These are phyloP conservation scores for Alternaria sp. DNA, from an alignment of 2,329 filamentous ascomycete species.

Conservation along the genomic window DNA sequence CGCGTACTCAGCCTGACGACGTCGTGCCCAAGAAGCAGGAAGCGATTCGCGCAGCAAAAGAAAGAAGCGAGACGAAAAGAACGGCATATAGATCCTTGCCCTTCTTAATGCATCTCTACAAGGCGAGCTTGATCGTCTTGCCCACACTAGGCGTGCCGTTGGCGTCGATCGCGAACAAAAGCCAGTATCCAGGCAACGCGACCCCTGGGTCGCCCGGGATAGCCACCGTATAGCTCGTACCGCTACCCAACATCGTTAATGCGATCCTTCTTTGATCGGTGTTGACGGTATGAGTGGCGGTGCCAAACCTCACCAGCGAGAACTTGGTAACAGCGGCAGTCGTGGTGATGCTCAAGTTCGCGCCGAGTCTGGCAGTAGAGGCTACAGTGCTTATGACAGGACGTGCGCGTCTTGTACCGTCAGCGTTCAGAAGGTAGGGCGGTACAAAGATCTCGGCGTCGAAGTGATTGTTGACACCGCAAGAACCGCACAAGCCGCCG, in stretches of 20 bases:
- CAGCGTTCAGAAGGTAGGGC: constrained; percentile 59
- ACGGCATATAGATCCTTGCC: background rate
- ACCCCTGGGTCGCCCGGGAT: constrained; percentile 59
- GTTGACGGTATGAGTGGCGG: constrained; percentile 62
- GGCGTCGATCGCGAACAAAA: constrained; percentile 59
- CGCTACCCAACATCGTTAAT: constrained; percentile 43
- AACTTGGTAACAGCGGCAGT: constrained; percentile 37
- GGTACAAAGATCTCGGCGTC: constrained; percentile 64
- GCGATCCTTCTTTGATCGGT: constrained; percentile 64
- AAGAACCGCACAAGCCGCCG: constrained; percentile 55
- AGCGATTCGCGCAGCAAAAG: background rate
- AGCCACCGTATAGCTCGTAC: constrained; percentile 48
- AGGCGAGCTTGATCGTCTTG: constrained; percentile 46
- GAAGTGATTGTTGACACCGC: constrained; percentile 54
- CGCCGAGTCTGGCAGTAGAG: constrained; percentile 39
- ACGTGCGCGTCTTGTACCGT: constrained; percentile 52
- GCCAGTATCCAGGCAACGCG: constrained; percentile 61
- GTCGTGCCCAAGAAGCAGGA: background rate
- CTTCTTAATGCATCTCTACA: background rate
- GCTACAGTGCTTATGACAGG: constrained; percentile 52
- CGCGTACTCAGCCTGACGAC: background rate
- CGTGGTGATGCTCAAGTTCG: constrained; percentile 41
- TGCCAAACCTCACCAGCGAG: constrained; percentile 58
- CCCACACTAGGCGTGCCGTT: constrained; percentile 56
- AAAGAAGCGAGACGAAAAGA: background rate